phyloP scores from a whole-genome alignment of 106 monocot species.

The Amphibolis antarctica region DNA sequence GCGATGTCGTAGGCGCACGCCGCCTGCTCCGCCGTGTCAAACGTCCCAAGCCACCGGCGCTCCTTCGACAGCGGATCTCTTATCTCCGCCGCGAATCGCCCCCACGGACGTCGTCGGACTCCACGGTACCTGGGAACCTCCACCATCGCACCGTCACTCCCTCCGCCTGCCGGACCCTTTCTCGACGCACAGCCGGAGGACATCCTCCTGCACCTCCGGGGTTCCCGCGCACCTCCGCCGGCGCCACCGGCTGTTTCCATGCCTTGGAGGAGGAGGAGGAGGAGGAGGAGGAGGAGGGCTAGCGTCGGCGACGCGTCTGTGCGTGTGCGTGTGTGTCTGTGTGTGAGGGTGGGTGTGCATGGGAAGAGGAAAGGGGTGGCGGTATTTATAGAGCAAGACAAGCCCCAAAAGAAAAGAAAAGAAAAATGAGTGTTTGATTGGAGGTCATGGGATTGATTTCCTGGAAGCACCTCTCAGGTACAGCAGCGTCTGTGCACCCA shows the following conservation, averaged over 20 bases:
- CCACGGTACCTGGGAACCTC: conserved; percentile 14
- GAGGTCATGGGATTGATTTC: background rate
- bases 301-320: background rate
- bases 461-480: no score
- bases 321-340: no score
- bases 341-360: background rate
- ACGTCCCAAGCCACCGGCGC: conserved; percentile 23
- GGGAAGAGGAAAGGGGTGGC: background rate
- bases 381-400: background rate
- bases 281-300: no score
- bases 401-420: background rate
- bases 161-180: background rate
- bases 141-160: background rate
- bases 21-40: conserved; percentile 26
- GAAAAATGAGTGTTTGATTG: background rate
- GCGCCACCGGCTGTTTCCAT: no score
- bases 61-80: conserved; percentile 21
- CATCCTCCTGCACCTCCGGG: background rate
- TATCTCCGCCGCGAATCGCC: conserved; percentile 24
- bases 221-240: no score
- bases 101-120: conserved; percentile 22
- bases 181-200: background rate
- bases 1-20: conserved; percentile 29
- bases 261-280: no score
- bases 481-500: no score